phyloP scores from a whole-genome alignment of 805 yeast species.

The Allodekkera sacchari region DNA sequence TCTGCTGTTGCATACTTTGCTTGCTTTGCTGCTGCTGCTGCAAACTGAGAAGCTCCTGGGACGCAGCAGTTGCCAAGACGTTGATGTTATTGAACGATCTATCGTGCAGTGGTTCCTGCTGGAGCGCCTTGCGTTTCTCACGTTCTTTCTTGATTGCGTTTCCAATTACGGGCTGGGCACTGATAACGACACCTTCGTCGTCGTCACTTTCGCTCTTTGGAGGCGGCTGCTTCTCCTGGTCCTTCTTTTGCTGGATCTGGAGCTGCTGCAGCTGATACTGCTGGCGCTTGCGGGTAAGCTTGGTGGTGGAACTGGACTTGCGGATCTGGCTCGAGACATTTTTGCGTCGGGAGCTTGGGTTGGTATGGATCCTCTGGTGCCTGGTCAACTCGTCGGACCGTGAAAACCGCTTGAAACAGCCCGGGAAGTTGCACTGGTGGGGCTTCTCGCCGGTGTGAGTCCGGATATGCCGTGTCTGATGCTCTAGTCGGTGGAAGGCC shows the following conservation, averaged over 20 bases:
- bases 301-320: constrained; percentile 10
- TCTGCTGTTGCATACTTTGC: too few relatives aligned
- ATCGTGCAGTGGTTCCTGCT: neutral
- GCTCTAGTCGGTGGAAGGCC: constrained; percentile 83
- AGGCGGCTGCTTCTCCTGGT: neutral
- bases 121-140: neutral
- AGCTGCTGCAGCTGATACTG: constrained; percentile 5
- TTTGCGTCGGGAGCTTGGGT: constrained; percentile 33
- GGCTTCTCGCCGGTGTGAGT: constrained; percentile 95
- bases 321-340: neutral
- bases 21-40: too few relatives aligned
- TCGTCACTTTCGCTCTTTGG: constrained; percentile 5
- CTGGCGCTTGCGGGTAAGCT: constrained; percentile 6
- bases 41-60: constrained; percentile 41
- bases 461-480: constrained; percentile 83
- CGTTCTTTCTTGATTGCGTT: neutral
- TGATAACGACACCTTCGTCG: constrained; percentile 8
- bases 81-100: constrained; percentile 27
- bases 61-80: constrained; percentile 45
- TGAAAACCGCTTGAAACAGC: constrained; percentile 74
- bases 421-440: constrained; percentile 74
- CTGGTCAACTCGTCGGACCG: constrained; percentile 82
- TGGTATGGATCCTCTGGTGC: constrained; percentile 73
- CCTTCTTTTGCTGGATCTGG: neutral
- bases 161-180: constrained; percentile 2